Evolutionary conservation across 768 basidiomycete genomes (phyloP).

Genomic region (Russula olivacea): DNA sequence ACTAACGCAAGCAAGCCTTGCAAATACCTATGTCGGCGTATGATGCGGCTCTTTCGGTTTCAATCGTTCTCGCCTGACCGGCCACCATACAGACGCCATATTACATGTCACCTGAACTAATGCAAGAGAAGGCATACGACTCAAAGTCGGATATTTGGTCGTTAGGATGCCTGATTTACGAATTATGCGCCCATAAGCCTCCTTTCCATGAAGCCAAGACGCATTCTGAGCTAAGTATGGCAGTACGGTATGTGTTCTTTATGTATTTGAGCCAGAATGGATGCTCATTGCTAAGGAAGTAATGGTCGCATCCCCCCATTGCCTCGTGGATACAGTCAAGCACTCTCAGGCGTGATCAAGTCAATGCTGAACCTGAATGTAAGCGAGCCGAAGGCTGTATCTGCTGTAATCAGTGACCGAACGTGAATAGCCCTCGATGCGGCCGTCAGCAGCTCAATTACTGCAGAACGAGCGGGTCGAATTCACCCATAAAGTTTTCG

Average conservation of each 20-base stretch:
- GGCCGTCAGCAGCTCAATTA: constrained; percentile 75
- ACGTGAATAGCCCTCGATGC: constrained; percentile 65
- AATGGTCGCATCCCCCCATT: constrained; percentile 90
- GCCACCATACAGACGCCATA: constrained; percentile 78
- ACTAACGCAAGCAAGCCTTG: constrained; percentile 80
- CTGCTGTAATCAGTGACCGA: background rate
- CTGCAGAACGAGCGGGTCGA: constrained; percentile 75
- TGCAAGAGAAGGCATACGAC: constrained; percentile 96
- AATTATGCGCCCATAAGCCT: constrained; percentile 89
- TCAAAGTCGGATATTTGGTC: constrained; percentile 99
- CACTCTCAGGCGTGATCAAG: constrained; percentile 68
- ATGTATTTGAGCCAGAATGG: background rate
- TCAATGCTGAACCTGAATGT: constrained; percentile 86
- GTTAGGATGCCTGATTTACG: constrained; percentile 92
- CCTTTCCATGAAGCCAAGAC: constrained; percentile 94
- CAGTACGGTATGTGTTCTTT: constrained; percentile 55
- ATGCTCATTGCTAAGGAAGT: constrained; percentile 32
- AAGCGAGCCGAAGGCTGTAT: constrained; percentile 25
- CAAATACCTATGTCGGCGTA: constrained; percentile 96
- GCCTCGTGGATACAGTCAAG: constrained; percentile 74
- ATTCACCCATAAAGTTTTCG: constrained; percentile 62
- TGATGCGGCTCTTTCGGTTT: constrained; percentile 35
- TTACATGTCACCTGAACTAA: constrained; percentile 98
- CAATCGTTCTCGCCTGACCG: background rate
- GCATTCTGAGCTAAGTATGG: constrained; percentile 74